Evolutionary conservation across 202 grass and related monocot species (phyloP), one percentile per base, ranked within the genome.

Genomic region (Carex sylvatica): DNA sequence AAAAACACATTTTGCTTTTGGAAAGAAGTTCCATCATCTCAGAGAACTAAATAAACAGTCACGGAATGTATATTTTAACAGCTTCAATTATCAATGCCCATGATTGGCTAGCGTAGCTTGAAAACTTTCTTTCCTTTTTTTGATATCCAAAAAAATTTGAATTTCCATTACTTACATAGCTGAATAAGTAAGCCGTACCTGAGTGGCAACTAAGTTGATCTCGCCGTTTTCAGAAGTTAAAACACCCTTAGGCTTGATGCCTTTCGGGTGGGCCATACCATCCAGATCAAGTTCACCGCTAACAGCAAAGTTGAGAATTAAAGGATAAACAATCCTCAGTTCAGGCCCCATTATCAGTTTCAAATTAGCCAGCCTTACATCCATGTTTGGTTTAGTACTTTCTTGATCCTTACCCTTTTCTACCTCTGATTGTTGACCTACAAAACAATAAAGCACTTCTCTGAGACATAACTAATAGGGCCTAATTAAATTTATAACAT

Each of bases 201-300:
- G 95, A 14, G 95, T 95, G 72, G 95, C 95, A 83, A 98, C 95
- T 84, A 98, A 88, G 68, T 98, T 98, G 86, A 98, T 91, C 82
- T 95, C 89, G 18, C 95, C 95, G 52, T 98, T 98, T 92, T 98
- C 95, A 89, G 95, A 98, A 74, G 89, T 88, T 78, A 98, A 95
- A 82, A 90, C 71, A 59, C 95, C 95, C 78, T 90, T 98, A 24
- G 95, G 95, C 72, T 91, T 94, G 80, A 98, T 95, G 84, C 89
- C 85, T 87, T 98, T 95, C 55, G 89, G 89, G 88, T 95, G 92
- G 83, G 88, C 86, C 92, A 90, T 89, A 79, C 96, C 96, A 90
- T 89, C 90, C 80, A 98, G 86, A 80, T 95, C 96, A 70, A 98
- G 88, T 56, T 98, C 92, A 73, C 96, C 92, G 59, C 91, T 93